Evolutionary conservation across 1,284 basidiomycete genomes (phyloP), one percentile per base, ranked within the genome.

Genomic region (Pyrrhoderma lamaoense): DNA sequence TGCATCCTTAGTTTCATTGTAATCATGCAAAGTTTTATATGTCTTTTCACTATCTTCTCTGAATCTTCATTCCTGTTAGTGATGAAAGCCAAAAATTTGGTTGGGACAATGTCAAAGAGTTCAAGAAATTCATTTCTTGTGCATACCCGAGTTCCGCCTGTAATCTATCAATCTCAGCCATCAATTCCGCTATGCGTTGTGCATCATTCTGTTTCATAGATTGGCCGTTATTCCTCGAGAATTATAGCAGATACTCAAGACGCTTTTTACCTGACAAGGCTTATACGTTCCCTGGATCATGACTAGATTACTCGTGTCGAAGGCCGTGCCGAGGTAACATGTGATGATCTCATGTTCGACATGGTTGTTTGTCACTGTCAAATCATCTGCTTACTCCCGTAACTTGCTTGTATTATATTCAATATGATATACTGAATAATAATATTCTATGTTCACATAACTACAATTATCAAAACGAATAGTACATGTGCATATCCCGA

Each of bases 1-100:
- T 2, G 85, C 86, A 60, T 89, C 87, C 61, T 89, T 89, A 4
- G 84, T 77, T 62, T 89, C 87, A 56, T 89, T 89, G 59, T 89
- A 89, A 42, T 67, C 71, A 62, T 89, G 86, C 22, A 89, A 65
- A 86, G 69, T 56, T 77, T 77, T 63, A 88, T 88, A 59, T 89
- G 85, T 5, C 69, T 69, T 46, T 80, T 77, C 16, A 85, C 81
- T 13, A 87, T 80, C 55, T 71, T 70, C 40, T 84, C 80, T 1
- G 85, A 77, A 55, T 84, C 76, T 58, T 74, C 73, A 36, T 58
- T 8, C 80, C 86, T 52, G 11, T 49, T 46, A 13, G 9, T 11
- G 25, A n/a, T 13, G 22, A n/a, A n/a, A n/a, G n/a, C n/a, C n/a
- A n/a, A 37, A 37, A 37, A 16, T 11, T 9, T 9, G 35, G 35